Percentiles rank a stretch among this genome's conserved stretches.
phyloP scores from a whole-genome alignment of 2,329 filamentous ascomycete species.

The Sporothrix phasma region DNA sequence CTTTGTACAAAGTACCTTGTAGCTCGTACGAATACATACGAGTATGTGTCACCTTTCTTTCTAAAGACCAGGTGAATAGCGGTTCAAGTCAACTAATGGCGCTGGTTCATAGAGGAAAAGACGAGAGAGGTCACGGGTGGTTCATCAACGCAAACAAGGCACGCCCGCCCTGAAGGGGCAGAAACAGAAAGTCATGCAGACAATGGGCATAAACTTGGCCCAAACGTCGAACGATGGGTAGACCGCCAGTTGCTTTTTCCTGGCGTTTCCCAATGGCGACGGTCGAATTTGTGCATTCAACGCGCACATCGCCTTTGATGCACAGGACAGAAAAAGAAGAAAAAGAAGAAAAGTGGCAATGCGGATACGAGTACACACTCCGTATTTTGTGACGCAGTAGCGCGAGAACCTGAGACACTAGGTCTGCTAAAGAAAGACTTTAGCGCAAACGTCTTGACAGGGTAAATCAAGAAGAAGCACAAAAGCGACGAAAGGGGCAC shows the following conservation, averaged over 20 bases:
- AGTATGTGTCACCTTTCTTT: too few species aligned
- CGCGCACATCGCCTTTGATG: neutral
- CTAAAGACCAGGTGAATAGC: too few species aligned
- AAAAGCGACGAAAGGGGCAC: neutral
- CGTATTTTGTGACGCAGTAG: neutral
- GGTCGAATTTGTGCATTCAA: neutral
- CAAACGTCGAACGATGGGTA: neutral
- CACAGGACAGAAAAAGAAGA: neutral
- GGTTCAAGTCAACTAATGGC: too few species aligned
- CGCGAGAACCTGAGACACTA: slow-evolving; percentile 7
- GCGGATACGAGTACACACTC: neutral
- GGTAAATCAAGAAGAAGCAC: neutral
- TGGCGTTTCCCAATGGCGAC: neutral
- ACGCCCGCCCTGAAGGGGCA: too few species aligned
- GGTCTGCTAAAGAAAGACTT: neutral
- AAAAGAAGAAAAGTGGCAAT: neutral
- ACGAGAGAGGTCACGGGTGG: too few species aligned
- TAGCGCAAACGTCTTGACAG: slow-evolving; percentile 1
- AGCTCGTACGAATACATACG: too few species aligned
- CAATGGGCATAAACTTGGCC: too few species aligned
- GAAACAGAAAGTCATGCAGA: too few species aligned
- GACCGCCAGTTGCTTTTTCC: neutral
- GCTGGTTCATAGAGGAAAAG: too few species aligned
- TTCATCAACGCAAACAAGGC: too few species aligned
- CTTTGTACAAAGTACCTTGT: too few species aligned